Evolutionary conservation across 176 grass and related monocot genomes (phyloP).

Genomic region (Themeda triandra): DNA sequence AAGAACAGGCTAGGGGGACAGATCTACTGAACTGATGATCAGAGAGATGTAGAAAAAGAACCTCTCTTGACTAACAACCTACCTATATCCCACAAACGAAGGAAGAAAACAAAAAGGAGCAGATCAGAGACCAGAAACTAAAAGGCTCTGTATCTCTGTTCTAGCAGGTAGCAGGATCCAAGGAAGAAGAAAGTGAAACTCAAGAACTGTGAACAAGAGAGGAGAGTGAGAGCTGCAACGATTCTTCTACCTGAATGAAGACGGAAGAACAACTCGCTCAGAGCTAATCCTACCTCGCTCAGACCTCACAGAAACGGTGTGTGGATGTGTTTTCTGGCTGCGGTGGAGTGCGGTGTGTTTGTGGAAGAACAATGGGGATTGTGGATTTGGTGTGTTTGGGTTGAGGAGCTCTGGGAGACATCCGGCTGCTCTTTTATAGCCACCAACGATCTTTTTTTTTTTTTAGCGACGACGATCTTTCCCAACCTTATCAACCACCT

Average conservation of each 20-base stretch:
- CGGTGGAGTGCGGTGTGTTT: neutral
- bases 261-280: constrained; percentile 3
- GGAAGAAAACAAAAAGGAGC: neutral
- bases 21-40: neutral
- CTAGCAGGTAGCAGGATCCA: neutral
- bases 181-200: neutral
- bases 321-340: neutral
- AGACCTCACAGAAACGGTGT: constrained; percentile 6
- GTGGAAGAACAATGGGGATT: too few relatives aligned
- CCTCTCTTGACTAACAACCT: neutral
- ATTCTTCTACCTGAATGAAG: constrained; percentile 4
- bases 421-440: constrained; percentile 34
- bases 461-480: neutral
- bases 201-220: neutral
- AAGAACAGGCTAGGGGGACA: constrained; percentile 19
- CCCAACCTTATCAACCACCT: neutral
- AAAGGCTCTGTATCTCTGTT: constrained; percentile 29
- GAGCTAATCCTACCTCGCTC: constrained; percentile 34
- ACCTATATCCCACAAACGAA: neutral
- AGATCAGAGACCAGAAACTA: constrained; percentile 37
- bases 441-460: too few relatives aligned
- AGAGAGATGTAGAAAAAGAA: constrained; percentile 32
- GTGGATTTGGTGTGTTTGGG: neutral
- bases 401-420: neutral
- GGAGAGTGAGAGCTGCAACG: neutral